Base-by-base conservation (phyloP, 768 basidiomycete species). In the Chalciporus piperatus region DNA sequence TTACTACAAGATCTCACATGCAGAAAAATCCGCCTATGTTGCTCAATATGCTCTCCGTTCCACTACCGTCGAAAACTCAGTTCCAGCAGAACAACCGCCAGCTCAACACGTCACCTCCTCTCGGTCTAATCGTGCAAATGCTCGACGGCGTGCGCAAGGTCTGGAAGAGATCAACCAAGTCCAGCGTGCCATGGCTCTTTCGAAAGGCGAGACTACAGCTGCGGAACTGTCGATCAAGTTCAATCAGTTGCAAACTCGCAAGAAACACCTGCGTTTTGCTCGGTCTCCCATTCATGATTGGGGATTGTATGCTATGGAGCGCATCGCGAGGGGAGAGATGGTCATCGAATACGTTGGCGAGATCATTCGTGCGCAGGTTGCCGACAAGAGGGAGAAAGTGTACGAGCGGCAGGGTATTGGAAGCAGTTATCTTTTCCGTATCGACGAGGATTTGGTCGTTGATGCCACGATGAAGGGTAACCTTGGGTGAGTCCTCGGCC, bases 301-400 rank as follows among this genome's bases (percentile, higher is more conserved):
- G 90, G 97, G 97, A 4, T 67, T 99, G 63, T 99, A 98, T 67
- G 95, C 97, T 27, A 90, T 97, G 89, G 97, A 99, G 75, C 82
- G 83, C 63, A 98, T 99, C 58, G 83, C 88, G 6, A 75, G 81
- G 33, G 93, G 93, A 4, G 97, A 99, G 73, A 98, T 99, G 94
- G 96, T 99, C 27, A 98, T 98, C 70, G 97, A 99, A 73, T 99
- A 99, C 64, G 97, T 99, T 7, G 97, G 97, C 17, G 97, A 99
- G 77, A 80, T 98, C 56, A 93, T 98, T 58, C 81, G 97, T 10
- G 92, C 93, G 40, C 88, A 90, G 62, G 92, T 98, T 11, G 97
- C 97, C 23, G 97, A 98, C 61, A 92, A 94, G 68, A 80, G 97
- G 44, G 97, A 99, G 76, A 96, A 97, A 76, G 83, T 85, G 59